Conservation (phyloP, 352 stramenopile genomes). For the Globisporangium alternatum region DNA sequence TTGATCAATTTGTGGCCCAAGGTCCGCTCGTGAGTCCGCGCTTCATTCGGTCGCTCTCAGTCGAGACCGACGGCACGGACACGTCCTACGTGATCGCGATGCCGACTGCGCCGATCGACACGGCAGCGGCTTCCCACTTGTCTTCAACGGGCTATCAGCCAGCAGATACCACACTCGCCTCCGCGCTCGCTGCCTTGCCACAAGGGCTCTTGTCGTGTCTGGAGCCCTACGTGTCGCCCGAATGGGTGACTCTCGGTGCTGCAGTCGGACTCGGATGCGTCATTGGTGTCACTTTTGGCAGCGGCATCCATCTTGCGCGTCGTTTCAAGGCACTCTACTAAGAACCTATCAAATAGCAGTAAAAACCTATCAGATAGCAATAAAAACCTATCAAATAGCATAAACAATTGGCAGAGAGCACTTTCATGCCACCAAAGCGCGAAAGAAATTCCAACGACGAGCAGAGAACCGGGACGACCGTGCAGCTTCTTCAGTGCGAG, state of each 20-base stretch:
- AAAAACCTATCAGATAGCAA: too few relatives aligned
- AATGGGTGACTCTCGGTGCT: slow-evolving; percentile 30
- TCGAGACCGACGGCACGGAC: slow-evolving; percentile 19
- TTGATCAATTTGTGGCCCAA: slow-evolving; percentile 17
- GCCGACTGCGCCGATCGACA: neutral
- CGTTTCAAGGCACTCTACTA: slow-evolving; percentile 4
- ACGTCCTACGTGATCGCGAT: slow-evolving; percentile 9
- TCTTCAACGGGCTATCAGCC: neutral
- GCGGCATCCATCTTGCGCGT: slow-evolving; percentile 1
- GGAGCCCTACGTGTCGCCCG: slow-evolving; percentile 3
- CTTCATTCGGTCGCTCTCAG: slow-evolving; percentile 24
- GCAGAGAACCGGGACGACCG: too few relatives aligned
- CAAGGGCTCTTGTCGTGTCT: neutral
- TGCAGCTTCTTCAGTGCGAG: too few relatives aligned
- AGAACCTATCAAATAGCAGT: too few relatives aligned
- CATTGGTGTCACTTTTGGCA: slow-evolving; percentile 26
- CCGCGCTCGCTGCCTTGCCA: neutral
- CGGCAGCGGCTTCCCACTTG: neutral
- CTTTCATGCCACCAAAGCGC: too few relatives aligned
- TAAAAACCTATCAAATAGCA: too few relatives aligned
- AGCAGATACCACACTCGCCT: neutral
- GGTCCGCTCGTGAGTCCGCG: slow-evolving; percentile 21
- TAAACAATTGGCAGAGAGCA: too few relatives aligned
- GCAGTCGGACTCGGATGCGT: slow-evolving; percentile 30
- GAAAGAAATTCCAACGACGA: too few relatives aligned